phyloP scores from a whole-genome alignment of 2,329 filamentous ascomycete genomes.

The Herpotrichia juniperi region DNA sequence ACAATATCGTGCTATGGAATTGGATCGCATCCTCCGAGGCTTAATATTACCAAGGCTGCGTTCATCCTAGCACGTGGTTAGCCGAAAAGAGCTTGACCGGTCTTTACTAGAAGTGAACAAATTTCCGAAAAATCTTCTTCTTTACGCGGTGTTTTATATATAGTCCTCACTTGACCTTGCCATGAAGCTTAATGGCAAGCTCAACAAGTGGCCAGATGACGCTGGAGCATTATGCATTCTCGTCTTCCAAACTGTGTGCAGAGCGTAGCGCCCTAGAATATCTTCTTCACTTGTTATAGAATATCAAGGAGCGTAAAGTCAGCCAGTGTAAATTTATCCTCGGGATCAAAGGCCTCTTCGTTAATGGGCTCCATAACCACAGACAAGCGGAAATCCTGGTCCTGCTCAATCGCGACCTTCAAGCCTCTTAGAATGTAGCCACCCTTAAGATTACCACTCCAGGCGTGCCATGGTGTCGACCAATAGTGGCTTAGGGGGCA shows the following conservation, averaged over 20 bases:
- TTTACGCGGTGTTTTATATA: too few species aligned
- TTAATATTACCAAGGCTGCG: too few species aligned
- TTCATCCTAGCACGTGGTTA: too few species aligned
- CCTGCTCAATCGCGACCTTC: slow-evolving; percentile 13
- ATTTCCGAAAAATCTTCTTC: too few species aligned
- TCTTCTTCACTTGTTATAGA: slow-evolving; percentile 12
- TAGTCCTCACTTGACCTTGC: slow-evolving; percentile 15
- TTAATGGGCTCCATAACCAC: slow-evolving; percentile 16
- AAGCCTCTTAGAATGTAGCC: slow-evolving; percentile 11
- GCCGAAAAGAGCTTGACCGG: too few species aligned
- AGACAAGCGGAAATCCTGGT: slow-evolving; percentile 10
- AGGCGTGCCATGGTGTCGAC: slow-evolving; percentile 10
- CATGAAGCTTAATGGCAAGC: slow-evolving; percentile 16
- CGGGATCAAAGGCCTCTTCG: slow-evolving; percentile 11
- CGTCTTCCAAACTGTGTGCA: slow-evolving; percentile 13
- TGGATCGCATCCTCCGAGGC: too few species aligned
- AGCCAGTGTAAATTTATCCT: slow-evolving; percentile 3
- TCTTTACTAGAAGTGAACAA: too few species aligned
- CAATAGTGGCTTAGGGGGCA: slow-evolving; percentile 9
- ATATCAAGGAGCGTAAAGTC: slow-evolving; percentile 11
- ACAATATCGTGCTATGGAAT: too few species aligned
- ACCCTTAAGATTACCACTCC: not conserved
- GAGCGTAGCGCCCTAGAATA: slow-evolving; percentile 12
- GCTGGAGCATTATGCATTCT: slow-evolving; percentile 18
- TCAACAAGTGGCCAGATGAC: slow-evolving; percentile 18